Conservation (phyloP, 768 basidiomycete genomes). For the Rhodotorula paludigena region DNA sequence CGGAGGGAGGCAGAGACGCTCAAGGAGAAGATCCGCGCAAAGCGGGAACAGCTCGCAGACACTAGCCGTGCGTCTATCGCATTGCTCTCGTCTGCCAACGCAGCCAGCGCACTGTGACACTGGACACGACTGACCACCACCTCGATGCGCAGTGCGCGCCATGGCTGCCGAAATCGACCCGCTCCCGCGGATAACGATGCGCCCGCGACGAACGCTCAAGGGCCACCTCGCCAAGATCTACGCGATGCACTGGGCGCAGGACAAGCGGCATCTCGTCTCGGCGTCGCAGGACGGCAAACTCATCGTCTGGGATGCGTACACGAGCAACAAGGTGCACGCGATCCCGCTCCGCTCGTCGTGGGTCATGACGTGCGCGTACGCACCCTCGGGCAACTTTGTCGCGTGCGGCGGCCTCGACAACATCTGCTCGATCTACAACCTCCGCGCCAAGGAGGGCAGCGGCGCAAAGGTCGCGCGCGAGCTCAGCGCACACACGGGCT, state of each 20-base stretch:
- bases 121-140: neutral
- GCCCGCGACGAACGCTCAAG: conserved; percentile 85
- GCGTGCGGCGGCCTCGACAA: conserved; percentile 99
- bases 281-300: conserved; percentile 99
- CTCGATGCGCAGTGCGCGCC: conserved; percentile 67
- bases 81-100: neutral
- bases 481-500: conserved; percentile 93
- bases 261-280: conserved; percentile 94
- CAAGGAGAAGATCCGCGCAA: conserved; percentile 97
- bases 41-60: conserved; percentile 94
- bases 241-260: conserved; percentile 98
- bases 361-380: conserved; percentile 99
- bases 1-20: conserved; percentile 92
- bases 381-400: conserved; percentile 93
- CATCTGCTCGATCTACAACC: conserved; percentile 96
- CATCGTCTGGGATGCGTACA: conserved; percentile 99
- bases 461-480: conserved; percentile 85
- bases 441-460: conserved; percentile 65
- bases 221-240: conserved; percentile 99
- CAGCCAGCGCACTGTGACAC: neutral
- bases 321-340: conserved; percentile 99
- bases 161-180: conserved; percentile 97
- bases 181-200: conserved; percentile 93
- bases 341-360: conserved; percentile 96
- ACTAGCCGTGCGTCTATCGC: conserved; percentile 73